Base-by-base conservation (phyloP, 2,329 filamentous ascomycete species). In the Purpureocillium takamizusanense region DNA sequence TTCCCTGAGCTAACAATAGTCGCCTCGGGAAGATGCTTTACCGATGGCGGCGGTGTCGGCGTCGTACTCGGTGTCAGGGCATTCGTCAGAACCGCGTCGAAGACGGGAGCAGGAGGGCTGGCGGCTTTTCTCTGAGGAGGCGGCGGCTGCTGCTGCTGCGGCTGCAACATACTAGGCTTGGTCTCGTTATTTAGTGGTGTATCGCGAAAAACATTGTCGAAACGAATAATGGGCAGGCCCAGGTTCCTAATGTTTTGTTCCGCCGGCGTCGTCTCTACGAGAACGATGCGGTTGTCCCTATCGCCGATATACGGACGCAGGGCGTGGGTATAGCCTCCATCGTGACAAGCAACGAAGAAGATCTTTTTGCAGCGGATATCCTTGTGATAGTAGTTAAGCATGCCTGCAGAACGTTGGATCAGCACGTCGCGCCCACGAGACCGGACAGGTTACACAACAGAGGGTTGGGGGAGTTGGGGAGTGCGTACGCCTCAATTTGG, bases 281-380 rank as follows among this genome's bases (percentile, higher is more conserved):
- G 33, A 12, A 35, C 21, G 21, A 35, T 35, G 33, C 33, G 33
- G 17, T 15, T 23, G 11, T 35, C 33, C 16, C n/a, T 25, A 12
- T 23, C 33, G n/a, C 18, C 33, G 12, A 15, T 15, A 25, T 35
- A 35, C 18, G n/a, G 16, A 9, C 33, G 33, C 21, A 35, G 13
- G n/a, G 18, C 33, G n/a, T 35, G 33, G 17, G 33, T 18, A 12
- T 35, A 35, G 21, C 33, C 33, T 3, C 18, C 33, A 13, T 35
- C 33, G 21, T 35, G 33, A 15, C 33, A 35, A n/a, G 33, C 33
- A 13, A 35, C 33, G 14, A 35, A 35, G n/a, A 35, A 35, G 8
- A 35, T 16, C 33, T 27, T 35, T 14, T 35, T 35, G 33, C 33
- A 35, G 4, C 33, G 33, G 3, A n/a, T n/a, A 15, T 35, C 33